A percentile compares a stretch with the other conserved stretches of the same genome.
These are phyloP conservation scores for Talaromyces liani DNA, from an alignment of 495 filamentous ascomycete species.

Conservation along the genomic window DNA sequence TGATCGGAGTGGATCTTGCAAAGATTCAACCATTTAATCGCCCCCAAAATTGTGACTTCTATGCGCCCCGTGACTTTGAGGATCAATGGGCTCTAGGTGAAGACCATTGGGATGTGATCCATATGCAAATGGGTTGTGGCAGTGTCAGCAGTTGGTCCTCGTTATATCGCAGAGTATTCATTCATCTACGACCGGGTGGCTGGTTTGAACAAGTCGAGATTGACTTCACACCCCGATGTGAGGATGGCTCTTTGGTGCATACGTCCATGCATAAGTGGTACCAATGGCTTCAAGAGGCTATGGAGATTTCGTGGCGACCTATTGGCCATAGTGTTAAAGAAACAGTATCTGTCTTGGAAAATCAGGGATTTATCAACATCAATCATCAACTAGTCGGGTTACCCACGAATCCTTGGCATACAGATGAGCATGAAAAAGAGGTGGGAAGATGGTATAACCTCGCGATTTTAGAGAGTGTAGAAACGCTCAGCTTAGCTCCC, in stretches of 20 bases:
- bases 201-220: slow-evolving; percentile 88
- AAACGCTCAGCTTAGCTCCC: no score
- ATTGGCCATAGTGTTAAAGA: no score
- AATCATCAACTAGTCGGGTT: slow-evolving; percentile 63
- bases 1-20: no score
- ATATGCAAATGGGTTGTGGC: slow-evolving; percentile 69
- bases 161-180: slow-evolving; percentile 34
- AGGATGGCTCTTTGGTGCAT: slow-evolving; percentile 47
- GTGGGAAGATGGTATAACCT: slow-evolving; percentile 83
- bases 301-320: no score
- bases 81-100: slow-evolving; percentile 66
- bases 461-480: slow-evolving; percentile 49
- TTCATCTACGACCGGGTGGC: slow-evolving; percentile 76
- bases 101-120: slow-evolving; percentile 78
- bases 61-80: slow-evolving; percentile 66
- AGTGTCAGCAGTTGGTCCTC: slow-evolving; percentile 66
- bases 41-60: slow-evolving; percentile 54
- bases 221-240: slow-evolving; percentile 68
- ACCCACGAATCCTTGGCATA: slow-evolving; percentile 68
- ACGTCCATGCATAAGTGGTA: no score
- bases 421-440: slow-evolving; percentile 57
- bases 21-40: no score
- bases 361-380: slow-evolving; percentile 37
- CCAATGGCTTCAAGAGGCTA: no score
- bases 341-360: no score